phyloP scores from a whole-genome alignment of 352 stramenopile genomes.

The Globisporangium recalcitrans region DNA sequence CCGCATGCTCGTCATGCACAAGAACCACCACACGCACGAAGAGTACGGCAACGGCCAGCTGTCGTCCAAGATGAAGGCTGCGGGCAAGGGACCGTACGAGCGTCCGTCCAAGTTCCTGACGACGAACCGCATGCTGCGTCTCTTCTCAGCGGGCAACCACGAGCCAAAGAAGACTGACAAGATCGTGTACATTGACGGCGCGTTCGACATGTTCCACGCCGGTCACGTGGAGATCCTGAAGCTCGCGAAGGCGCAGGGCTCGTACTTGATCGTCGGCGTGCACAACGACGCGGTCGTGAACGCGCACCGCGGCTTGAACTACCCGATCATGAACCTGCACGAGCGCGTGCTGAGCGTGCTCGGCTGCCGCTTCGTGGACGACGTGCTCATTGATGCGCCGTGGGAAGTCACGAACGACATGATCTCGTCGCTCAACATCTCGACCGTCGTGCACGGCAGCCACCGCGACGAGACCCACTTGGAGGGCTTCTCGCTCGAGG shows the following conservation, averaged over 20 bases:
- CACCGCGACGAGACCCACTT: slow-evolving; percentile 74
- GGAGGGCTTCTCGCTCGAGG: slow-evolving; percentile 56
- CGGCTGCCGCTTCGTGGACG: slow-evolving; percentile 95
- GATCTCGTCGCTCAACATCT: slow-evolving; percentile 89
- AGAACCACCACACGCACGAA: slow-evolving; percentile 89
- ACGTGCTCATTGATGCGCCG: slow-evolving; percentile 97
- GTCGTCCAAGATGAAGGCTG: slow-evolving; percentile 61
- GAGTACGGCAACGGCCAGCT: slow-evolving; percentile 75
- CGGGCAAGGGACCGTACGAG: slow-evolving; percentile 42
- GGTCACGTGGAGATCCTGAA: slow-evolving; percentile 96
- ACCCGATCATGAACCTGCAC: slow-evolving; percentile 98
- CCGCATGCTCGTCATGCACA: slow-evolving; percentile 96
- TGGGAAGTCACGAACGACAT: slow-evolving; percentile 95
- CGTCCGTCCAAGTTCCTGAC: slow-evolving; percentile 93
- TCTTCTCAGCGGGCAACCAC: slow-evolving; percentile 88
- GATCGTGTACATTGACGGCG: slow-evolving; percentile 97
- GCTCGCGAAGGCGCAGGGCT: slow-evolving; percentile 86
- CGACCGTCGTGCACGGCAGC: slow-evolving; percentile 81
- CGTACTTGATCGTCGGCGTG: slow-evolving; percentile 96
- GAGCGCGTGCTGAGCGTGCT: slow-evolving; percentile 96
- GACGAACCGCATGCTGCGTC: slow-evolving; percentile 92
- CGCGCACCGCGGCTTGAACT: slow-evolving; percentile 85
- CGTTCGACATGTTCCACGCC: slow-evolving; percentile 99
- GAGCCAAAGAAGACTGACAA: slow-evolving; percentile 86
- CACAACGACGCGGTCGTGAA: slow-evolving; percentile 94